These are phyloP conservation scores for Trypanosoma lewisi DNA, from an alignment of 208 protist genomes.

Conservation along the genomic window DNA sequence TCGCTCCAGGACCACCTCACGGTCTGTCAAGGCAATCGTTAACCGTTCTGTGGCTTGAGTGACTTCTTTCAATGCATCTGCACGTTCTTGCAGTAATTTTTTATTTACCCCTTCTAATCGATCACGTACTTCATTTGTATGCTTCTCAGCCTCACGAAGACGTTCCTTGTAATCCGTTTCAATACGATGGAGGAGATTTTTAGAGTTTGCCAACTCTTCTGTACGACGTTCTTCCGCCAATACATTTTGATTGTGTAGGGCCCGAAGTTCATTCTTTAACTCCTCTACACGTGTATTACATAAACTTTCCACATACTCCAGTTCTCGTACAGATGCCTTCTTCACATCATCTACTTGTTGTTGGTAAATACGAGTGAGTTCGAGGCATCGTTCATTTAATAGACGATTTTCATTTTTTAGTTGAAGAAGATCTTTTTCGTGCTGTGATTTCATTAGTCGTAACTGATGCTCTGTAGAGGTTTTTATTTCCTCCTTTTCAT, in stretches of 20 bases:
- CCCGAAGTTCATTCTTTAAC: constrained; percentile 56
- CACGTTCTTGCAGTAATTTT: constrained; percentile 35
- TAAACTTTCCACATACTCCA: constrained; percentile 71
- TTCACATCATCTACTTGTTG: constrained; percentile 82
- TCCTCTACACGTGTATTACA: constrained; percentile 60
- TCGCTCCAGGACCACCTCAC: constrained; percentile 55
- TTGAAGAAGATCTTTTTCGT: constrained; percentile 56
- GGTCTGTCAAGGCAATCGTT: constrained; percentile 42
- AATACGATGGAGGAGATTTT: constrained; percentile 53
- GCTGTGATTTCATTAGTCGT: constrained; percentile 62
- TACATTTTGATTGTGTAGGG: constrained; percentile 42
- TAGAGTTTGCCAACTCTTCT: constrained; percentile 43
- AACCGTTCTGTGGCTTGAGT: constrained; percentile 50
- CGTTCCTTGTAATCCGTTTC: constrained; percentile 82
- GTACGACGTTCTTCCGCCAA: constrained; percentile 48
- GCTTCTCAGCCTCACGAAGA: constrained; percentile 52
- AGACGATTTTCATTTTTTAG: constrained; percentile 58
- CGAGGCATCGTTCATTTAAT: constrained; percentile 41
- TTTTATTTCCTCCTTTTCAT: constrained; percentile 33
- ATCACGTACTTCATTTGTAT: constrained; percentile 52
- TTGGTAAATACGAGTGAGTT: constrained; percentile 54
- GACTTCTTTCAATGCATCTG: constrained; percentile 43
- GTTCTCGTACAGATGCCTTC: constrained; percentile 47
- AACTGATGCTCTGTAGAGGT: constrained; percentile 70
- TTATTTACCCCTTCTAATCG: constrained; percentile 40